Evolutionary conservation across 345 rosid species (phyloP).

Genomic region (Acer negundo): DNA sequence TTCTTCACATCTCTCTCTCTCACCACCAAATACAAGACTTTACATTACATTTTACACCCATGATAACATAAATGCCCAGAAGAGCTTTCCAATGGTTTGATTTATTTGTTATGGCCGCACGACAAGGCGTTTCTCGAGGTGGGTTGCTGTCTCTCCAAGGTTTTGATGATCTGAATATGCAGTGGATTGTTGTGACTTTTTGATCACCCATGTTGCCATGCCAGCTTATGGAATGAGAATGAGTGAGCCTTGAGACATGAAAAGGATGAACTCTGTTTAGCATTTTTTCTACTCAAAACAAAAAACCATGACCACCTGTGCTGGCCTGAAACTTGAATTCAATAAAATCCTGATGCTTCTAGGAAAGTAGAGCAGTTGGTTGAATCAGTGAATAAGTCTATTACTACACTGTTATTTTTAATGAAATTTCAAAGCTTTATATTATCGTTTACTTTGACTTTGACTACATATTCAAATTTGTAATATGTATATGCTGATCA

Average conservation of each 20-base stretch:
- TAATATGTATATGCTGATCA: not conserved
- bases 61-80: not conserved
- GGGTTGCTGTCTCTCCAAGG: not conserved
- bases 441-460: not conserved
- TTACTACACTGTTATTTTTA: not conserved
- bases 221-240: too few species aligned
- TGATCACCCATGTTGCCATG: not conserved
- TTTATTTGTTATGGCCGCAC: not conserved
- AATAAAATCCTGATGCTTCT: not conserved
- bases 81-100: not conserved
- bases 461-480: not conserved
- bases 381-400: not conserved
- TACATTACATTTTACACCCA: not conserved
- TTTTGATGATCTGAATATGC: not conserved
- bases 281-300: too few species aligned
- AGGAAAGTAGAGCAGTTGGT: not conserved
- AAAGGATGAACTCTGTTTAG: not conserved
- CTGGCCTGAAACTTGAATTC: too few species aligned
- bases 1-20: not conserved
- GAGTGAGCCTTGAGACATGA: not conserved
- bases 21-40: not conserved
- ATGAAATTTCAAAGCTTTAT: not conserved
- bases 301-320: too few species aligned
- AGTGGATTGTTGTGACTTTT: not conserved
- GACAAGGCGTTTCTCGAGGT: not conserved